phyloP scores from a whole-genome alignment of 345 rosid species.

The Gynandropsis gynandra region DNA sequence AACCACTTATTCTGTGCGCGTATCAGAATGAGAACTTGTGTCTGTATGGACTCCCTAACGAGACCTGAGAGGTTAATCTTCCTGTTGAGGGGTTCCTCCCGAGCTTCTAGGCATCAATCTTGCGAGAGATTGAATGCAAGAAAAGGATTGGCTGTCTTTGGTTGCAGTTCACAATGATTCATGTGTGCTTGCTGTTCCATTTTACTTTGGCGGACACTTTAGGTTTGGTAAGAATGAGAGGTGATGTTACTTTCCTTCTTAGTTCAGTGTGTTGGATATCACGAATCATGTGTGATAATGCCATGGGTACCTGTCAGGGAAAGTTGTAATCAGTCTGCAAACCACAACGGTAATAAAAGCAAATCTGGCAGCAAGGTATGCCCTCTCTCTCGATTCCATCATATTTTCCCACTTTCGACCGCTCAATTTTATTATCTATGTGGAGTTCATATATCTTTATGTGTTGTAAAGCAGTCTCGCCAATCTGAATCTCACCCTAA shows the following conservation, averaged over 20 bases:
- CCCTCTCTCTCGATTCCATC: background rate
- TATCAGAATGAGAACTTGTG: constrained; percentile 90
- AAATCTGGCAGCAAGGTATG: constrained; percentile 73
- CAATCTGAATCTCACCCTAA: constrained; percentile 51
- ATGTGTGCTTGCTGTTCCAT: constrained; percentile 93
- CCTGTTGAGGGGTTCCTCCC: constrained; percentile 99
- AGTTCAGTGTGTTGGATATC: background rate
- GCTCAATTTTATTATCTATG: no score
- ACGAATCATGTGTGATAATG: background rate
- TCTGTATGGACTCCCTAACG: constrained; percentile 94
- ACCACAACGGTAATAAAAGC: constrained; percentile 61
- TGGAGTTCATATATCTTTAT: constrained; percentile 9
- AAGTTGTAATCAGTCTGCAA: constrained; percentile 36
- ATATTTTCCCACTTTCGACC: background rate
- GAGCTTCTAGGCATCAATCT: constrained; percentile 99
- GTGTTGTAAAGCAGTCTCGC: constrained; percentile 48
- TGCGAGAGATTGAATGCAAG: constrained; percentile 97
- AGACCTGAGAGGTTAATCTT: constrained; percentile 93
- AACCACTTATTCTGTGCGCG: no score
- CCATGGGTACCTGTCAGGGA: background rate
- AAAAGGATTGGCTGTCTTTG: constrained; percentile 97
- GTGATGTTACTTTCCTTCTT: constrained; percentile 31
- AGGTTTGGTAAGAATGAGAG: constrained; percentile 96
- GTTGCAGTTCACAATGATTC: constrained; percentile 99
- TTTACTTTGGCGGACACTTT: constrained; percentile 96